phyloP scores from a whole-genome alignment of 768 basidiomycete genomes.

The Phaeolepiota aurea region DNA sequence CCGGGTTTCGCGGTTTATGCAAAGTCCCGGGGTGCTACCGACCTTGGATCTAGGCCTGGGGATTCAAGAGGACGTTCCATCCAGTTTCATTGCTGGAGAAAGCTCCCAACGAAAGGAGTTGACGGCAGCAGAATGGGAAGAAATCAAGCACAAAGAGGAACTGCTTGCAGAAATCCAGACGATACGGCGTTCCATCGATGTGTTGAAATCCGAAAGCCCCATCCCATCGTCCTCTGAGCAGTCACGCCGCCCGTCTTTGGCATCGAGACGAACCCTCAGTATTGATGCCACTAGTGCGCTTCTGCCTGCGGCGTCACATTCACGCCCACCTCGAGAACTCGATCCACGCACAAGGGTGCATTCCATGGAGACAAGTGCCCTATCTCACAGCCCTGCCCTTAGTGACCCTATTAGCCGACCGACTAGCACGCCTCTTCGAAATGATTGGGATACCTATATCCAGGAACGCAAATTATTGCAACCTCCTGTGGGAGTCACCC shows the following conservation, averaged over 20 bases:
- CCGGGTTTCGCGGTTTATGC: constrained; percentile 38
- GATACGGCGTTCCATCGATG: constrained; percentile 73
- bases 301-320: constrained; percentile 39
- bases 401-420: constrained; percentile 58
- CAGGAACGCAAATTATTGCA: constrained; percentile 79
- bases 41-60: constrained; percentile 67
- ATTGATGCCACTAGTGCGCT: constrained; percentile 52
- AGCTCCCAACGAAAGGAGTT: constrained; percentile 7
- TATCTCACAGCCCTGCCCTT: constrained; percentile 31
- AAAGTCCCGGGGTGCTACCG: constrained; percentile 53
- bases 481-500: constrained; percentile 72
- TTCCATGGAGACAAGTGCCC: constrained; percentile 60
- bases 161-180: constrained; percentile 72
- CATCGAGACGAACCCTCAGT: constrained; percentile 62
- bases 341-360: constrained; percentile 65
- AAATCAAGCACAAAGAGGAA: constrained; percentile 60
- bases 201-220: constrained; percentile 64
- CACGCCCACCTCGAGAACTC: constrained; percentile 60
- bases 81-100: constrained; percentile 52
- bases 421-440: constrained; percentile 62
- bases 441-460: constrained; percentile 85
- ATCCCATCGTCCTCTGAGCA: constrained; percentile 50
- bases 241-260: constrained; percentile 58
- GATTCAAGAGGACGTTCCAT: constrained; percentile 69
- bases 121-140: constrained; percentile 40